Evolutionary conservation across 129 eudicot species (phyloP), one percentile per base, ranked within the genome.

Genomic region (Flaveria linearis): DNA sequence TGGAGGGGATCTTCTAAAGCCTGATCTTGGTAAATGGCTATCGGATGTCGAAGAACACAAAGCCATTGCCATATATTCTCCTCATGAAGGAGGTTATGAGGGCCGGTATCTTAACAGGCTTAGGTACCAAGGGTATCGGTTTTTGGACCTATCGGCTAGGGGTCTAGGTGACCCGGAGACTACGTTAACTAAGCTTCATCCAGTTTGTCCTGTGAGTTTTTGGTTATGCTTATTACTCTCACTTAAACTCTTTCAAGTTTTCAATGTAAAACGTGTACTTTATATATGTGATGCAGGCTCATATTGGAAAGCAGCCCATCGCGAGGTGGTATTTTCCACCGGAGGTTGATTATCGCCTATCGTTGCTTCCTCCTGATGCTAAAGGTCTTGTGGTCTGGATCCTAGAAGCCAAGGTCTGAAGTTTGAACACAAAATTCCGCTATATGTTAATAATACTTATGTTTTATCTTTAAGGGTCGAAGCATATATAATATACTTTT

Each of bases 301-400:
- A 93, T 71, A 16, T 93, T 7, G 98, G 98, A 65, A 93, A 93
- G 90, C 98, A 93, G 72, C 97, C 98, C 1, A 90, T 93, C 69
- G 97, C 97, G 0, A 83, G 97, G 63, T 93, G 98, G 98, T 90
- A 88, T 80, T 90, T 87, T 71, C 98, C 98, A 49, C 98, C 98
- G 30, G 98, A 93, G 84, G 93, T 93, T 77, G 98, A 93, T 88
- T 93, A 93, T 75, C 88, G 98, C 81, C 88, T 93, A 14, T 87
- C 94, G 33, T 79, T 89, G 51, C 95, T 93, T 61, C 97, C 97
- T 58, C 86, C 98, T 56, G 84, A 90, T 77, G 96, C 97, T 70
- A 86, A 83, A 82, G 96, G 98, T 10, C 91, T 92, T 8, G 87
- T 89, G 61, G 96, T 92, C 36, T 90, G 90, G 92, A 71, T 92